These are phyloP conservation scores for Pseudocercospora pini-densiflorae DNA, from an alignment of 2,329 filamentous ascomycete genomes.

Conservation along the genomic window DNA sequence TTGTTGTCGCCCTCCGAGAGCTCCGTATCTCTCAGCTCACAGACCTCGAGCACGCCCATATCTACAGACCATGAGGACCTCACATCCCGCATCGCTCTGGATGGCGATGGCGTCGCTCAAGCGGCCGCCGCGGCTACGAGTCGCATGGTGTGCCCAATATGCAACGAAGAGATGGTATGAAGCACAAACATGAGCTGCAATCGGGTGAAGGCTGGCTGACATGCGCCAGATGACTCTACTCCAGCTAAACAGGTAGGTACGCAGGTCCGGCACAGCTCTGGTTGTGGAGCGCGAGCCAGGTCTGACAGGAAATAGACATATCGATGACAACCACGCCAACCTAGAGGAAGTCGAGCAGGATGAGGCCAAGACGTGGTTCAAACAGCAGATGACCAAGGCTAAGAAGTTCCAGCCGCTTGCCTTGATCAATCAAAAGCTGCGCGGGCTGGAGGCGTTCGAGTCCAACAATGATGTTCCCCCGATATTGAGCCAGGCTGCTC, in stretches of 20 bases:
- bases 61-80: constrained; percentile 78
- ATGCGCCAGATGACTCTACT: constrained; percentile 76
- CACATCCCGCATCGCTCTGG: constrained; percentile 76
- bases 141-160: constrained; percentile 92
- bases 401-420: constrained; percentile 92
- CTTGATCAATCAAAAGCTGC: constrained; percentile 89
- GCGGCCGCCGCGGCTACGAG: constrained; percentile 63
- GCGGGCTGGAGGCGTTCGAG: constrained; percentile 91
- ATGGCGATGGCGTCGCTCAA: constrained; percentile 60
- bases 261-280: constrained; percentile 7
- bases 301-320: constrained; percentile 57
- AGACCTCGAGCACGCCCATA: constrained; percentile 72
- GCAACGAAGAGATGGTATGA: constrained; percentile 91
- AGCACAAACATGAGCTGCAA: neutral
- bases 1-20: constrained; percentile 69
- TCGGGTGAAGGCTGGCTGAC: constrained; percentile 32
- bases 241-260: constrained; percentile 76
- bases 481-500: constrained; percentile 27
- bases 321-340: constrained; percentile 90
- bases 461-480: constrained; percentile 71
- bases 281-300: neutral
- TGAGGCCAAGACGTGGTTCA: constrained; percentile 96
- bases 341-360: constrained; percentile 87
- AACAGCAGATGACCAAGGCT: constrained; percentile 89
- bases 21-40: constrained; percentile 77